Conservation (phyloP, 768 basidiomycete genomes). For the Amanita muscaria region DNA sequence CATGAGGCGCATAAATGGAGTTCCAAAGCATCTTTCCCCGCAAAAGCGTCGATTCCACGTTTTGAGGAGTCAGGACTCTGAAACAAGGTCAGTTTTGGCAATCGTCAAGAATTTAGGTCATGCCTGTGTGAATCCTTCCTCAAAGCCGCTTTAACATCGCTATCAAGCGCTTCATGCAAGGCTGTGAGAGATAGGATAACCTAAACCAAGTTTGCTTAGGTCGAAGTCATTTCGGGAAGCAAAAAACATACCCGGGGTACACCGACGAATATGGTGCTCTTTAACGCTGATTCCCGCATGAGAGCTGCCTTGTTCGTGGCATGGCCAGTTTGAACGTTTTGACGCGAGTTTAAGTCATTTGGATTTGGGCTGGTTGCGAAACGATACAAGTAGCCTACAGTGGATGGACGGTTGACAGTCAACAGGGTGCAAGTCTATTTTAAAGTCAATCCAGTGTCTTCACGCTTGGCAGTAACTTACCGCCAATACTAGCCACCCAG, state of each 20-base stretch:
- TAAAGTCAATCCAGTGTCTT: conserved; percentile 4
- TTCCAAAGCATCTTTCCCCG: conserved; percentile 74
- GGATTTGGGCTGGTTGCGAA: conserved; percentile 52
- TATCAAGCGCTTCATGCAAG: conserved; percentile 67
- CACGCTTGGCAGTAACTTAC: conserved; percentile 29
- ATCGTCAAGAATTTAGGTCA: not conserved
- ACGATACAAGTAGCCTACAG: conserved; percentile 73
- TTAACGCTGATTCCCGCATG: conserved; percentile 85
- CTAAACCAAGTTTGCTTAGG: conserved; percentile 26
- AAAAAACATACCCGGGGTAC: conserved; percentile 61
- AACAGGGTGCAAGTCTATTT: conserved; percentile 73
- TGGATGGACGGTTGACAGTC: conserved; percentile 72
- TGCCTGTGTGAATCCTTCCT: conserved; percentile 62
- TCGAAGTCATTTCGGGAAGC: conserved; percentile 13
- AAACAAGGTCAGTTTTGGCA: conserved; percentile 15
- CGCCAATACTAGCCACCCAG: conserved; percentile 75
- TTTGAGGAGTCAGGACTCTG: conserved; percentile 53
- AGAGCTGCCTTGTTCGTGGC: conserved; percentile 69
- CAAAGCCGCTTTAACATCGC: conserved; percentile 69
- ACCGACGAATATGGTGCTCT: conserved; percentile 84
- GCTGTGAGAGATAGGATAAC: conserved; percentile 78
- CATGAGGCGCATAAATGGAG: conserved; percentile 84
- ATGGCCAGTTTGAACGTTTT: conserved; percentile 36
- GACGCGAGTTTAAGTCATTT: conserved; percentile 28
- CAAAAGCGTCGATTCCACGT: conserved; percentile 58